Evolutionary conservation across 208 protist species (phyloP).

Genomic region (Trypanosoma mega): DNA sequence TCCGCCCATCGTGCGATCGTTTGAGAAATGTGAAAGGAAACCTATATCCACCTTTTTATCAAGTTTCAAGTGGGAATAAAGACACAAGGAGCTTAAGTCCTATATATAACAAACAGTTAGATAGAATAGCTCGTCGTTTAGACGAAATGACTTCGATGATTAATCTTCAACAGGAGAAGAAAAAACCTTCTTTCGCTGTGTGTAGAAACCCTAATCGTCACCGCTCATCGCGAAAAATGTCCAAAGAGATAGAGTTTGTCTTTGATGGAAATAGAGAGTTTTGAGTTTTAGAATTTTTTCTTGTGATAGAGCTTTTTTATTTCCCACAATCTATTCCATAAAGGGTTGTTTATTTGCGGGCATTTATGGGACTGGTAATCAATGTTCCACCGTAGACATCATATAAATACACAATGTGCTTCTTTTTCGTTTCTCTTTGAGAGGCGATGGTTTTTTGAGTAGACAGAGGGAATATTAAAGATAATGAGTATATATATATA

Average conservation of each 20-base stretch:
- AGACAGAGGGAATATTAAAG: too few species aligned
- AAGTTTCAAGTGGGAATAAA: neutral
- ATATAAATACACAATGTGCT: too few species aligned
- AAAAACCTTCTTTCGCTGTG: neutral
- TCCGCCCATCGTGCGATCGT: slow-evolving; percentile 37
- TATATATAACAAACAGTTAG: slow-evolving; percentile 48
- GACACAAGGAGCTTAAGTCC: slow-evolving; percentile 24
- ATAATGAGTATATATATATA: too few species aligned
- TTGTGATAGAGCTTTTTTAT: too few species aligned
- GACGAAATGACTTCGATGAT: slow-evolving; percentile 75
- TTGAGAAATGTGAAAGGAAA: neutral
- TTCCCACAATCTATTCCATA: too few species aligned
- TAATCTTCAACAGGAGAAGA: slow-evolving; percentile 35
- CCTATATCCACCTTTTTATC: neutral
- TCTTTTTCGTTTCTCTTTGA: too few species aligned
- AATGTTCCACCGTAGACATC: too few species aligned
- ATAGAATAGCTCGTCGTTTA: slow-evolving; percentile 65
- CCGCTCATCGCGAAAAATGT: neutral
- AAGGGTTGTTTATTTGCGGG: too few species aligned
- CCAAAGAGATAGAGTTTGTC: neutral
- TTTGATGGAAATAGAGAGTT: too few species aligned
- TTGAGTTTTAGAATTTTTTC: too few species aligned
- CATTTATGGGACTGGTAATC: too few species aligned
- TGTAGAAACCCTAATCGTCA: neutral
- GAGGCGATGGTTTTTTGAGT: too few species aligned